These are phyloP conservation scores for Lasiosphaeria miniovina DNA, from an alignment of 495 filamentous ascomycete species.

Conservation along the genomic window DNA sequence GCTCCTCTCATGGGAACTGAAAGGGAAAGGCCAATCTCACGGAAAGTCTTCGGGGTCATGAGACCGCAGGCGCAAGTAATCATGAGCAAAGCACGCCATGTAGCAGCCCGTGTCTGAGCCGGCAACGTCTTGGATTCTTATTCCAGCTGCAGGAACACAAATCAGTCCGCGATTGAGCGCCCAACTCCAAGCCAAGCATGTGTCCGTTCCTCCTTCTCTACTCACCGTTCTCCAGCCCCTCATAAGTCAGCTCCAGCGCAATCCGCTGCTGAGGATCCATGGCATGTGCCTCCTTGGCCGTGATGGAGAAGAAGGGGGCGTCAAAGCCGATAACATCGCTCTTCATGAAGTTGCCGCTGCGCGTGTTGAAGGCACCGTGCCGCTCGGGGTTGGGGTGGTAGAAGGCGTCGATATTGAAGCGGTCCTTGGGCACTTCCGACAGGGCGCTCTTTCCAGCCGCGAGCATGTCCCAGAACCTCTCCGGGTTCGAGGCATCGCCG, in stretches of 20 bases:
- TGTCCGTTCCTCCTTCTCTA: not conserved
- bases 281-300: conserved; percentile 55
- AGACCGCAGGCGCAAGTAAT: conserved; percentile 24
- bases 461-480: conserved; percentile 12
- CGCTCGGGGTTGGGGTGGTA: conserved; percentile 25
- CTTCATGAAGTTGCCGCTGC: conserved; percentile 31
- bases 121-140: conserved; percentile 6
- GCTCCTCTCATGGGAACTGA: too few relatives aligned
- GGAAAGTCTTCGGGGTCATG: conserved; percentile 6
- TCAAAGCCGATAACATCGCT: conserved; percentile 50
- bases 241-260: conserved; percentile 6
- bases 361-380: not conserved
- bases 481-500: conserved; percentile 25
- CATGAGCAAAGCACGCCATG: conserved; percentile 23
- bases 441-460: conserved; percentile 21
- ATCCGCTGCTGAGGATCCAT: conserved; percentile 73
- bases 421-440: conserved; percentile 32
- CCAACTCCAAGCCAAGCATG: not conserved
- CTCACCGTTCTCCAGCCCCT: conserved; percentile 7
- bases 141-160: not conserved
- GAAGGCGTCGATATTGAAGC: conserved; percentile 36
- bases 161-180: not conserved
- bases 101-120: conserved; percentile 10
- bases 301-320: conserved; percentile 57
- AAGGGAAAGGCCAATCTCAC: too few relatives aligned